Conservation (phyloP, 345 rosid genomes). For the Aethionema arabicum region DNA sequence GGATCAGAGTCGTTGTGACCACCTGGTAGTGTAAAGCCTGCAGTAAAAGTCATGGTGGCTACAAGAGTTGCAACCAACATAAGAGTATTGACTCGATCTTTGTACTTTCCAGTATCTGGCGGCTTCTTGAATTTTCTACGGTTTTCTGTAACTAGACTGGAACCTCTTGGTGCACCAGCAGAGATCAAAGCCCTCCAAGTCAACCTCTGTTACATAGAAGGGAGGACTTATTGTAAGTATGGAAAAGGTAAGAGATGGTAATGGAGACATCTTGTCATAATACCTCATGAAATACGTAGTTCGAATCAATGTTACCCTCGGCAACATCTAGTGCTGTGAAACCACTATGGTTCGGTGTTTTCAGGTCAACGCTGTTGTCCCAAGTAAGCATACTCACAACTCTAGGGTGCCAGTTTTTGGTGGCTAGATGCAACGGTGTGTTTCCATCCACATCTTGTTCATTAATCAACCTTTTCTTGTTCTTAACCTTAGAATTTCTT, state of each 20-base stretch:
- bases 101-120: constrained; percentile 3
- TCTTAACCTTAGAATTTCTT: neutral
- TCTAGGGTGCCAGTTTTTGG: neutral
- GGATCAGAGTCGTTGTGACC: constrained; percentile 10
- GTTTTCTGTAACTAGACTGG: neutral
- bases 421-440: constrained; percentile 26
- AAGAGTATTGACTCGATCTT: constrained; percentile 22
- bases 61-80: constrained; percentile 27
- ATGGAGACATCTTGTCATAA: neutral
- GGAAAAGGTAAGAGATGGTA: too few relatives aligned
- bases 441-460: constrained; percentile 22
- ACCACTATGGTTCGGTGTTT: constrained; percentile 1
- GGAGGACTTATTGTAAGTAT: too few relatives aligned
- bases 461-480: constrained; percentile 7
- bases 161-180: constrained; percentile 14
- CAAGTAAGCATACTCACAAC: constrained; percentile 25
- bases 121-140: too few relatives aligned
- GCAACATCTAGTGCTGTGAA: constrained; percentile 25
- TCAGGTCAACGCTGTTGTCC: neutral
- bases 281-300: constrained; percentile 16
- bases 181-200: constrained; percentile 10
- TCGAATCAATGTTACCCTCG: neutral
- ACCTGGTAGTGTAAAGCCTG: constrained; percentile 22
- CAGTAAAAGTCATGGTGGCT: constrained; percentile 28
- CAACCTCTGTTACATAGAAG: constrained; percentile 10